phyloP scores from a whole-genome alignment of 164 flowering plant species.

The Kingdonia uniflora region DNA sequence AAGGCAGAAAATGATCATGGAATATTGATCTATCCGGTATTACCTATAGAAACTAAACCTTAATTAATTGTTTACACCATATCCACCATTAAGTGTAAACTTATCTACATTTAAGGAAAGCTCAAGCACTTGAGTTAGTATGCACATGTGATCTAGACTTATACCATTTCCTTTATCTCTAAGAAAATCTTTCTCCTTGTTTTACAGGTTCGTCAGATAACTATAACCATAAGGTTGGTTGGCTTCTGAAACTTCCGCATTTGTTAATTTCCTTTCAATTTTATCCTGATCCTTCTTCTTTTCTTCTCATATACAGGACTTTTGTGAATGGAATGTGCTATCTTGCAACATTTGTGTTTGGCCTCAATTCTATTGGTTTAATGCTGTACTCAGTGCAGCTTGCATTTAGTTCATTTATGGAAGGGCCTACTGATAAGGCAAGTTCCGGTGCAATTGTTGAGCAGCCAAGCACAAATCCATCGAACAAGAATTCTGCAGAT shows the following conservation, averaged over 20 bases:
- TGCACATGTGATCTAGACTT: background rate
- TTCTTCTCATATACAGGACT: constrained; percentile 47
- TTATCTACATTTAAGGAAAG: background rate
- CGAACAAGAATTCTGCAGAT: constrained; percentile 15
- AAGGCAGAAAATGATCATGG: no score
- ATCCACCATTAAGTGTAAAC: no score
- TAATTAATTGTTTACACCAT: no score
- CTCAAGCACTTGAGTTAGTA: background rate
- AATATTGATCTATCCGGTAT: no score
- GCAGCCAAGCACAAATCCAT: constrained; percentile 11
- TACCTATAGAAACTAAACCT: no score
- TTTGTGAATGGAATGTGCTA: constrained; percentile 84
- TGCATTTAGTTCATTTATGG: constrained; percentile 55
- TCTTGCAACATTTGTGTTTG: constrained; percentile 92
- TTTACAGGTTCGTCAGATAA: constrained; percentile 89
- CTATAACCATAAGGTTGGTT: constrained; percentile 75
- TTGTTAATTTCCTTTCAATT: no score
- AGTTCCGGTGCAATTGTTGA: constrained; percentile 16
- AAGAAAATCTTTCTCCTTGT: constrained; percentile 5
- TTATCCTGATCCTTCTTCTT: constrained; percentile 6
- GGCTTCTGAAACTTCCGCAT: no score
- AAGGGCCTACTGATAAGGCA: constrained; percentile 22
- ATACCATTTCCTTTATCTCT: background rate
- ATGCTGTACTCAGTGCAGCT: constrained; percentile 81
- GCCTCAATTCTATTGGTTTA: constrained; percentile 65